A percentile compares a stretch with the other conserved stretches of the same genome.
Conservation (phyloP, 352 stramenopile genomes). For the Blastocystis sp. region DNA sequence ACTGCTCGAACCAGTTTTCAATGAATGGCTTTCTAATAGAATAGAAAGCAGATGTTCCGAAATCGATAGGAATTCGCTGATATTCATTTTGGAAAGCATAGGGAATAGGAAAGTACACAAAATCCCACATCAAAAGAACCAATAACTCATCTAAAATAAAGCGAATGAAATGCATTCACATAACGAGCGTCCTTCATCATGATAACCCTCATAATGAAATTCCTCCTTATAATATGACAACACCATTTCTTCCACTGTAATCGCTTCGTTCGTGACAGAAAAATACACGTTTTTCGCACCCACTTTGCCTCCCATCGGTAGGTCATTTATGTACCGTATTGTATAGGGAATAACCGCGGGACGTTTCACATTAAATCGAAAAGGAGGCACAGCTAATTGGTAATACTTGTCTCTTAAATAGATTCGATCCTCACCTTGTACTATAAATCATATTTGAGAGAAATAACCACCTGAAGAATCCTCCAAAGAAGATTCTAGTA, state of each 20-base stretch:
- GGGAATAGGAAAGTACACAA: background rate
- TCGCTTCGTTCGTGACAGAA: background rate
- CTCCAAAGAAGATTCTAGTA: background rate
- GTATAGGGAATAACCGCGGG: background rate
- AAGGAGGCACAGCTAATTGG: background rate
- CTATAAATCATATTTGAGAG: background rate
- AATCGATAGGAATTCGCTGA: background rate
- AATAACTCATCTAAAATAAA: background rate
- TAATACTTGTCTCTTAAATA: background rate
- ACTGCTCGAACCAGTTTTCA: background rate
- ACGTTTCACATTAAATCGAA: conserved; percentile 4
- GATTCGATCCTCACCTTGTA: background rate
- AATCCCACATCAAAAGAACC: conserved; percentile 2
- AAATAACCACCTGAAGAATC: background rate
- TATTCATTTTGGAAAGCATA: background rate
- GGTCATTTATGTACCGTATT: conserved; percentile 5
- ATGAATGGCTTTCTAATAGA: background rate
- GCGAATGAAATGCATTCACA: background rate
- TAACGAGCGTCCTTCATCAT: conserved; percentile 5
- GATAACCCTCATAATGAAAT: background rate
- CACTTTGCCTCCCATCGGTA: background rate
- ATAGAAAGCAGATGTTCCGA: background rate
- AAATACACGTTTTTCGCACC: conserved; percentile 8
- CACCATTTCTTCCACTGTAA: background rate
- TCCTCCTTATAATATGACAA: background rate